Base-by-base conservation (phyloP, 2,329 filamentous ascomycete species). In the Sporothrix curviconia region DNA sequence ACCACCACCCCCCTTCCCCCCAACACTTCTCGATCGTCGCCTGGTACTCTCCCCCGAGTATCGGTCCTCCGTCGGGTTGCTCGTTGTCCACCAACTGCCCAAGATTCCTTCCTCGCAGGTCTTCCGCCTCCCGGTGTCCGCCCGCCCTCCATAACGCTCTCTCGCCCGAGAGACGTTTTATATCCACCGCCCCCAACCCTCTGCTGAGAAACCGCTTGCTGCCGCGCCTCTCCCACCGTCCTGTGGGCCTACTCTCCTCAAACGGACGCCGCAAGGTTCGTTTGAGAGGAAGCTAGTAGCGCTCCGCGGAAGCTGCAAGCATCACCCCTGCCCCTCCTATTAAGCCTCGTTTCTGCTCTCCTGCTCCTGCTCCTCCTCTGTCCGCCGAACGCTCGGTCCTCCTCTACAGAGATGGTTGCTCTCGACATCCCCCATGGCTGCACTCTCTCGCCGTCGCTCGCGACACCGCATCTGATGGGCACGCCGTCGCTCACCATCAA, bases 241-340 rank as follows among this genome's bases (percentile, higher is more conserved):
- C 82, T 84, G 87, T 94, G 90, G 90, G 90, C 89, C 90, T 94
- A 91, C 90, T 94, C 88, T 92, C 47, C 89, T 92, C 89, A 89
- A 85, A 82, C 90, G 89, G 81, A 89, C 88, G 81, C 86, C 84
- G 84, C 87, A 90, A 87, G 83, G 87, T 92, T 92, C 90, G 89
- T 92, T 90, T 95, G 90, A 84, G 90, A 82, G 85, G 89, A 85
- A 95, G 91, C 90, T 88, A 91, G 90, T 88, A 91, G 90, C 89
- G 91, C 90, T 94, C 88, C 88, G 87, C 86, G 81, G 82, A 83
- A 79, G 78, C 65, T 61, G 57, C 37, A 42, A 43, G 34, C 44
- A 32, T 55, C 37, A 32, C 32, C 40, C 19, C 11, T 28, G 19
- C 17, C 8, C 39, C 4, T 43, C 28, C 39, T 22, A 19, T 34